Base-by-base conservation (phyloP, 306 rosid genomes). In the Castanospermum australe region DNA sequence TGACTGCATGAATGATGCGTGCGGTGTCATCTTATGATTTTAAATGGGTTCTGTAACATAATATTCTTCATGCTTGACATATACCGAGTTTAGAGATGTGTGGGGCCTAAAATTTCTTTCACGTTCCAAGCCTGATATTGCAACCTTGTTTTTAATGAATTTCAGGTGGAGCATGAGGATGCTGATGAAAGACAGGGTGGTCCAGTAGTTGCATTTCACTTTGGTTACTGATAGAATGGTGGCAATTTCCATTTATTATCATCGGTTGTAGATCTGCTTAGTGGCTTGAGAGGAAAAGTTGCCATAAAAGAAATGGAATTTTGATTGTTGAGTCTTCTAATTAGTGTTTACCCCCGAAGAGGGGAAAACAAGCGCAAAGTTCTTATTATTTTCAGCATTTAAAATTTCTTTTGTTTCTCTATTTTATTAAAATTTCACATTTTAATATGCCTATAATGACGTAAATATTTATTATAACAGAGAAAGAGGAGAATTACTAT, bases 141-240 rank as follows among this genome's bases (percentile, higher is more conserved):
- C 64, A 47, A 47, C 68, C n/a, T 30, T 44, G 66, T n/a, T 74
- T 74, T 70, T 68, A 17, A 4, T 64, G 9, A 65, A 62, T 62
- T 74, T 74, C 82, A 86, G 87, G 87, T 86, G 75, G 89, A 82
- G 84, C 79, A 59, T 13, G 98, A 90, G 57, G 90, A 80, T 67
- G 84, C 54, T 2, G 79, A 41, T 6, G 89, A 79, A 74, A 86
- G 92, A 66, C 90, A 84, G 81, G 87, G 48, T 50, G 24, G 86
- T 83, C 18, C 88, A 84, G n/a, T 89, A 83, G 81, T 32, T 72
- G 82, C 65, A 64, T 9, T 73, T 57, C 3, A 11, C 24, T 1
- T 17, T 68, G 63, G 78, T 30, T 68, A 67, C 38, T 52, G 36
- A 5, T 51, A 75, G 64, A n/a, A n/a, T n/a, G n/a, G n/a, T n/a